A percentile compares a stretch with the other conserved stretches of the same genome.
phyloP scores from a whole-genome alignment of 176 grass and related monocot genomes.

The Hsuehochloa calcarea region DNA sequence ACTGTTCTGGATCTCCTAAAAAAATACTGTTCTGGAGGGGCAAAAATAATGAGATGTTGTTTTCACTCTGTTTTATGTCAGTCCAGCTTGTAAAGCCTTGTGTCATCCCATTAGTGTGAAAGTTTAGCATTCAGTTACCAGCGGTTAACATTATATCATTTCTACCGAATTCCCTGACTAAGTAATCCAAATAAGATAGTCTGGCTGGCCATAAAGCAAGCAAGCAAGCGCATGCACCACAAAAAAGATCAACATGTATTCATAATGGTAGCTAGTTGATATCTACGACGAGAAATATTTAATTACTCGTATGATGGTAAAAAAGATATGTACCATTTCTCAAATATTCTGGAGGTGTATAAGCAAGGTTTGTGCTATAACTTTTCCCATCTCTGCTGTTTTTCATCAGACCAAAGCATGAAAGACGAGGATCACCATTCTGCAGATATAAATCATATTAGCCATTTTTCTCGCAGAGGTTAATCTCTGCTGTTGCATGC shows the following conservation, averaged over 20 bases:
- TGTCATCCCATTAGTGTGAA: neutral
- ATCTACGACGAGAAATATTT: neutral
- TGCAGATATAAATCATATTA: conserved; percentile 38
- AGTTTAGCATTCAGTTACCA: neutral
- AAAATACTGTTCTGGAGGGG: neutral
- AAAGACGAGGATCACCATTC: conserved; percentile 90
- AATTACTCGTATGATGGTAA: neutral
- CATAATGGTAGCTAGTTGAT: neutral
- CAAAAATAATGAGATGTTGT: neutral
- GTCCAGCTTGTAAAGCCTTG: neutral
- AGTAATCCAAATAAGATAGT: conserved; percentile 7
- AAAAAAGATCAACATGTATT: conserved; percentile 4
- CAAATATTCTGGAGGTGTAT: conserved; percentile 96
- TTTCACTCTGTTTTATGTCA: neutral
- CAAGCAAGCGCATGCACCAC: neutral
- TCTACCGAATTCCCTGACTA: conserved; percentile 4
- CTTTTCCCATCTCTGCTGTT: conserved; percentile 99
- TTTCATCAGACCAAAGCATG: conserved; percentile 97
- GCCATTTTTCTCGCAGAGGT: neutral
- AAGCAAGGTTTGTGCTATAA: conserved; percentile 98
- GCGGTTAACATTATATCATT: conserved; percentile 5
- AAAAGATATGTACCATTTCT: conserved; percentile 75
- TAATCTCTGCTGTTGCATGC: neutral
- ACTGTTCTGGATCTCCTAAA: neutral
- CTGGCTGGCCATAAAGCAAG: neutral